Conservation (phyloP, 495 filamentous ascomycete species). For the Delitschia confertaspora region DNA sequence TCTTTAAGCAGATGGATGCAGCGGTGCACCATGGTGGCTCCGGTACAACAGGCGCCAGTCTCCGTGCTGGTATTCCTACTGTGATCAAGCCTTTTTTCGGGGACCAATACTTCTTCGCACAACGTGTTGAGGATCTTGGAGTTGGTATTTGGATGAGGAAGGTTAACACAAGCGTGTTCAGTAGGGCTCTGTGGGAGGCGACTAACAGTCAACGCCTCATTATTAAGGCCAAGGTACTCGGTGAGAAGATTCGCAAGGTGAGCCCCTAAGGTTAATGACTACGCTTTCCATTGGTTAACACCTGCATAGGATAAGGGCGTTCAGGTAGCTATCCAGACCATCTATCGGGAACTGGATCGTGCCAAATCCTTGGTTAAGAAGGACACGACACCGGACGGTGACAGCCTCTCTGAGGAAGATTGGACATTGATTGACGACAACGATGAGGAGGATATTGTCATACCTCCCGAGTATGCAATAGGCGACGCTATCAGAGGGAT, state of each 20-base stretch:
- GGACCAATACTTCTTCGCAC: slow-evolving; percentile 94
- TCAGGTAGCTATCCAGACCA: slow-evolving; percentile 76
- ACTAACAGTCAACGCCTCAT: slow-evolving; percentile 86
- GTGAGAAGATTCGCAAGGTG: slow-evolving; percentile 80
- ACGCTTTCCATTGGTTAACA: slow-evolving; percentile 5
- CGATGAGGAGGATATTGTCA: slow-evolving; percentile 8
- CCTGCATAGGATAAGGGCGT: slow-evolving; percentile 72
- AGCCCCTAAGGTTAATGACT: slow-evolving; percentile 20
- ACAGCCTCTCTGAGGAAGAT: slow-evolving; percentile 43
- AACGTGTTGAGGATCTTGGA: slow-evolving; percentile 79
- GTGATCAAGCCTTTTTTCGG: slow-evolving; percentile 97
- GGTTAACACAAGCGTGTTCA: slow-evolving; percentile 73
- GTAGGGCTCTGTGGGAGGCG: slow-evolving; percentile 82
- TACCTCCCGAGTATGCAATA: slow-evolving; percentile 7
- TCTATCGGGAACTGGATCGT: slow-evolving; percentile 94
- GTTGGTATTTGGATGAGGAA: slow-evolving; percentile 87
- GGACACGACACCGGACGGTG: slow-evolving; percentile 35
- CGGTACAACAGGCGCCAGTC: slow-evolving; percentile 88
- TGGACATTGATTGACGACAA: slow-evolving; percentile 24
- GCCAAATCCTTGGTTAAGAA: slow-evolving; percentile 77
- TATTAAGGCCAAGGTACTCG: slow-evolving; percentile 67
- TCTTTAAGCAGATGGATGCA: slow-evolving; percentile 89
- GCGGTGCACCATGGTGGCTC: slow-evolving; percentile 92
- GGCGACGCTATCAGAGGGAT: slow-evolving; percentile 8
- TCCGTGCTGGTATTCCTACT: slow-evolving; percentile 85